Evolutionary conservation across 1,284 basidiomycete species (phyloP), one percentile per base, ranked within the genome.

Genomic region (Moniliophthora roreri): DNA sequence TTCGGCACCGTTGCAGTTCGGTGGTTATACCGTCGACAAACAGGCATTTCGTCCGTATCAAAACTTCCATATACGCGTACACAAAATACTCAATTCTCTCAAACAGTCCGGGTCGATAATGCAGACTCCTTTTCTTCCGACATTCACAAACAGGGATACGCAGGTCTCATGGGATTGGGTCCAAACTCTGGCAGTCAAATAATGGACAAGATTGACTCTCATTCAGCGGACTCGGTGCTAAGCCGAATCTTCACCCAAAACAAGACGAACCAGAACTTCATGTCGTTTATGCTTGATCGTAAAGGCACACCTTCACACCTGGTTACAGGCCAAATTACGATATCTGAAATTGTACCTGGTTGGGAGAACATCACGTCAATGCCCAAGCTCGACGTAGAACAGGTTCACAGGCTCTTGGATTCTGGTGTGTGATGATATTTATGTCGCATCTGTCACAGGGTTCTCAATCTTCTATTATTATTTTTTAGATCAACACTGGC

Each of bases 91-190:
- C 11, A 20, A 15, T n/a, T 37, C 28, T 40, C 38, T 20, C 35
- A 40, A 57, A 18, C 60, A 90, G 88, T 91, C 44, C 75, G 83
- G 36, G 89, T 89, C 26, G 63, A 71, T 5, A 74, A 89, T 60
- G 79, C 84, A 1, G 81, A 79, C 37, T 75, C 80, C n/a, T 90
- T 90, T 68, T 84, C 85, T 7, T 66, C 78, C 26, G 68, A 87
- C 58, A 83, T 87, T 62, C 66, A 76, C 46, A 46, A 74, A 3
- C 78, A 86, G 64, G 83, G 87, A 0, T 88, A 83, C 59, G 76
- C 83, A 55, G 88, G 88, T 40, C 80, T 91, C 24, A 71, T 91
- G 34, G 88, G 88, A 10, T 77, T 91, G 11, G 89, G 88, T 24
- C 87, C 87, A 16, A 89, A 88, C 69, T 72, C 80, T 23, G 87